Percentiles rank a stretch among this genome's conserved stretches.
Evolutionary conservation across 257 asterid genomes (phyloP).

Genomic region (Ehretia macrophylla): DNA sequence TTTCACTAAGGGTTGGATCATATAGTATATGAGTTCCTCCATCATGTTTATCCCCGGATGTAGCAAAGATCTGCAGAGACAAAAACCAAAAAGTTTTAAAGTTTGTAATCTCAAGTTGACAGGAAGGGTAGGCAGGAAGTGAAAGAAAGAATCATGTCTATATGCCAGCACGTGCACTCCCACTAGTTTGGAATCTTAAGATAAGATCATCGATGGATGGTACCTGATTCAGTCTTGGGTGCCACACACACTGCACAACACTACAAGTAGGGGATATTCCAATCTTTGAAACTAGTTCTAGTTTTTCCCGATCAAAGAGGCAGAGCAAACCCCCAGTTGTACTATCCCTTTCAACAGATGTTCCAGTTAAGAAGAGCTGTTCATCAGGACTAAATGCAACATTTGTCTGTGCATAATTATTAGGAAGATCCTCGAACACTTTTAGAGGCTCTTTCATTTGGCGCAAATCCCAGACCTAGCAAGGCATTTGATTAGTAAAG

Average conservation of each 20-base stretch:
- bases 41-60: constrained; percentile 75
- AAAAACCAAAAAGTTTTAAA: constrained; percentile 6
- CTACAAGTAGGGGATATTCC: constrained; percentile 84
- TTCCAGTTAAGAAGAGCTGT: constrained; percentile 79
- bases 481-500: constrained; percentile 13
- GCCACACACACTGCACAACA: constrained; percentile 95
- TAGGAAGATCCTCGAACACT: constrained; percentile 73
- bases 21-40: constrained; percentile 93
- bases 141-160: neutral
- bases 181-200: too few relatives aligned
- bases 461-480: constrained; percentile 90
- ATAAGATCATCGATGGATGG: constrained; percentile 1
- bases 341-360: constrained; percentile 72
- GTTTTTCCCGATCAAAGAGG: constrained; percentile 69
- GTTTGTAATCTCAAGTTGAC: neutral
- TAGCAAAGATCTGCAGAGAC: constrained; percentile 60
- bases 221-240: constrained; percentile 94
- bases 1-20: constrained; percentile 82
- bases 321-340: constrained; percentile 79
- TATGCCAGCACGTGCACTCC: too few relatives aligned
- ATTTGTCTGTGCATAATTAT: constrained; percentile 86
- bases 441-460: constrained; percentile 68
- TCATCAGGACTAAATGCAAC: constrained; percentile 85
- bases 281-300: constrained; percentile 75
- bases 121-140: neutral